These are phyloP conservation scores for Penicillium sp. DNA, from an alignment of 2,329 filamentous ascomycete species.

Conservation along the genomic window DNA sequence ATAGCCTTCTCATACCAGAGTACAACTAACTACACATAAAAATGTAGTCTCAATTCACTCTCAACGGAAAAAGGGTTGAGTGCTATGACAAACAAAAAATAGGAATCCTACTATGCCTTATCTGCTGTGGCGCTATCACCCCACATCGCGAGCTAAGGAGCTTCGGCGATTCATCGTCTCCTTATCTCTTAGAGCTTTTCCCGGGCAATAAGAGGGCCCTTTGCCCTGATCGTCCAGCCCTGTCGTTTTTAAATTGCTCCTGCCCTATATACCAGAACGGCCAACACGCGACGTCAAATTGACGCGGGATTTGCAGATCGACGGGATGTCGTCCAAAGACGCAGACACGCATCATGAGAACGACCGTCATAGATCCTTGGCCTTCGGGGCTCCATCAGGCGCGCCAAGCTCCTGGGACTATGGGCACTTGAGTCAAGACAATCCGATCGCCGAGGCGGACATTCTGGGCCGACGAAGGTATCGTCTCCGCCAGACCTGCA, in stretches of 20 bases:
- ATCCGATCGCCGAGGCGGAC: constrained; percentile 15
- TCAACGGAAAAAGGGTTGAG: not conserved
- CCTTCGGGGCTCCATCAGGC: constrained; percentile 2
- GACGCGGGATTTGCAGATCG: not conserved
- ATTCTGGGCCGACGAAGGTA: constrained; percentile 15
- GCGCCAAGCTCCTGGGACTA: constrained; percentile 16
- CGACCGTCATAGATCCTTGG: constrained; percentile 7
- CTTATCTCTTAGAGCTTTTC: constrained; percentile 3
- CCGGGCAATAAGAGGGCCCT: not conserved
- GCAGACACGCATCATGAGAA: constrained; percentile 5
- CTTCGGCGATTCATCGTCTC: constrained; percentile 3
- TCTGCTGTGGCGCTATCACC: constrained; percentile 6
- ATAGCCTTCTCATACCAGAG: not conserved
- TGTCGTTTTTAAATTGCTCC: not conserved
- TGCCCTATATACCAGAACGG: not conserved
- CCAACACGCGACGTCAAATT: not conserved
- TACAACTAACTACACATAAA: not conserved
- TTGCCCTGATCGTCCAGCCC: not conserved
- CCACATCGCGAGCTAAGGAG: constrained; percentile 5
- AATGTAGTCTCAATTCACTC: not conserved
- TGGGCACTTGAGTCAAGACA: constrained; percentile 6
- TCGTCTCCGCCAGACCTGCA: not conserved
- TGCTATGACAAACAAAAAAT: not conserved
- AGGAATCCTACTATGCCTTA: constrained; percentile 1
- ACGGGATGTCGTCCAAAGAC: constrained; percentile 1